phyloP scores from a whole-genome alignment of 139 green algal species.

The Desmodesmus armatus region DNA sequence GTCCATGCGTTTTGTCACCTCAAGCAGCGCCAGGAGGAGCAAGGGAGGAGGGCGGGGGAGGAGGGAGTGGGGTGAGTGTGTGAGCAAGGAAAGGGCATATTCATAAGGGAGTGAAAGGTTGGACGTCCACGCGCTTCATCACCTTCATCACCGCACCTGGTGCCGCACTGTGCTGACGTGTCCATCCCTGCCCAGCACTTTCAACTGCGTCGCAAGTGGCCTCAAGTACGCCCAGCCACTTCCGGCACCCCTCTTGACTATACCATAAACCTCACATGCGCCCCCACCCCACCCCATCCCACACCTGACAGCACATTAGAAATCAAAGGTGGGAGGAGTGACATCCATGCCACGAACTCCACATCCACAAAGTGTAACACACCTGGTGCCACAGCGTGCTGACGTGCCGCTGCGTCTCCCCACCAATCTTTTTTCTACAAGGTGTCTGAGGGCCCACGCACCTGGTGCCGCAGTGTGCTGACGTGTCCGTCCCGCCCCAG shows the following conservation, averaged over 20 bases:
- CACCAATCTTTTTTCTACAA: not conserved
- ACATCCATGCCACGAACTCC: no score
- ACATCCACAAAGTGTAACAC: not conserved
- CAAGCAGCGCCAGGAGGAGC: constrained; percentile 66
- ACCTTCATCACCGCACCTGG: no score
- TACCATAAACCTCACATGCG: no score
- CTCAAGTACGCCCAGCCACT: constrained; percentile 75
- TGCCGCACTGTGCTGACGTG: constrained; percentile 25
- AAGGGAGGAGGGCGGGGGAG: no score
- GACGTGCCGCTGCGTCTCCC: not conserved
- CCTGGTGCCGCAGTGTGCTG: constrained; percentile 45
- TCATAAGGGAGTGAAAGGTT: no score
- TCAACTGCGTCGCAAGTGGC: constrained; percentile 38
- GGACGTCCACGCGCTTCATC: no score
- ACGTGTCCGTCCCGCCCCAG: constrained; percentile 43
- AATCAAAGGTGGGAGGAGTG: no score
- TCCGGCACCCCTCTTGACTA: no score
- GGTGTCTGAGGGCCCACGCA: not conserved
- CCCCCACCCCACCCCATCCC: no score
- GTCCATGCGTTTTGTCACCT: constrained; percentile 76
- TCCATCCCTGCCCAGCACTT: constrained; percentile 23
- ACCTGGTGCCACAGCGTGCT: not conserved
- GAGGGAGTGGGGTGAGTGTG: no score
- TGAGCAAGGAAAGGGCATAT: no score
- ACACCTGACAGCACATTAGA: no score